Percentiles rank a stretch among this genome's conserved stretches.
These are phyloP conservation scores for Pythium guiyangense DNA, from an alignment of 352 stramenopile genomes.

Conservation along the genomic window DNA sequence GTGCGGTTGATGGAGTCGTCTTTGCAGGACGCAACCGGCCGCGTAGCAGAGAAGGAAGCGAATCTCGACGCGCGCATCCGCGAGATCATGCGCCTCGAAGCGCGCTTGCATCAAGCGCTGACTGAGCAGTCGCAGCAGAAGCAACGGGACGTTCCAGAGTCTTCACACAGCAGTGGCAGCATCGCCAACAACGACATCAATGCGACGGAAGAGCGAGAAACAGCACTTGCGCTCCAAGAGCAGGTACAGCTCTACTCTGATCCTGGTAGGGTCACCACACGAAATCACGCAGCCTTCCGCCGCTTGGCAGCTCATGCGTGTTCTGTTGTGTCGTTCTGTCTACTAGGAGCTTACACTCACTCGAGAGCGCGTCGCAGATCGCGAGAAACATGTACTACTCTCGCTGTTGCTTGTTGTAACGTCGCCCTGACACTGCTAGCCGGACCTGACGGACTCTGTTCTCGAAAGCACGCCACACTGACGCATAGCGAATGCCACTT, in stretches of 20 bases:
- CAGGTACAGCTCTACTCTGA: conserved; percentile 14
- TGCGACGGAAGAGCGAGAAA: conserved; percentile 19
- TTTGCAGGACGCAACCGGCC: conserved; percentile 28
- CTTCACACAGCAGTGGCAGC: neutral
- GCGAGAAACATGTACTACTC: conserved; percentile 28
- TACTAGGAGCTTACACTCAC: neutral
- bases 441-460: neutral
- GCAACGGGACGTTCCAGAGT: neutral
- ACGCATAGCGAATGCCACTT: too few relatives aligned
- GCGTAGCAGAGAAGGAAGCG: conserved; percentile 25
- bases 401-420: neutral
- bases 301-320: neutral
- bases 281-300: too few relatives aligned
- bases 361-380: conserved; percentile 7
- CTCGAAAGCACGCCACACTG: neutral
- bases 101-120: conserved; percentile 36
- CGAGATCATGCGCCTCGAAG: conserved; percentile 36
- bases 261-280: too few relatives aligned
- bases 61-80: conserved; percentile 30
- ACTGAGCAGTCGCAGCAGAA: conserved; percentile 10
- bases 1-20: conserved; percentile 25
- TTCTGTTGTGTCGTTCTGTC: neutral
- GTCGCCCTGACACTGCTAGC: too few relatives aligned
- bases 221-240: conserved; percentile 22
- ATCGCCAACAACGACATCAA: conserved; percentile 12